phyloP scores from a whole-genome alignment of 129 eudicot genomes.

The sunflower (Helianthus annuus) region DNA sequence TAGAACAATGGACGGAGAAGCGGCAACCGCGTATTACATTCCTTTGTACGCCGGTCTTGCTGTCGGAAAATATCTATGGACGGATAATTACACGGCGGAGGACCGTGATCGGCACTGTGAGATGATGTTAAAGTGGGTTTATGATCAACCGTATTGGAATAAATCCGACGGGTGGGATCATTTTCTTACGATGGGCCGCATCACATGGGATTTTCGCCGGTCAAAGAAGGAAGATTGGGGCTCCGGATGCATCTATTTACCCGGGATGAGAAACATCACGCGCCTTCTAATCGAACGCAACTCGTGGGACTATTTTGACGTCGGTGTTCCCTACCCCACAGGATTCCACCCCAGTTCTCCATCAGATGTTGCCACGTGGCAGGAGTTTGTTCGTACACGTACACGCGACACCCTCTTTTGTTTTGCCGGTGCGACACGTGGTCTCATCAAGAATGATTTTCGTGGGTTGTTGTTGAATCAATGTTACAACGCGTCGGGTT shows the following conservation, averaged over 20 bases:
- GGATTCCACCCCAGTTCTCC: constrained; percentile 83
- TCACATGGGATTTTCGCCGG: constrained; percentile 95
- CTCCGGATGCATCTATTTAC: constrained; percentile 65
- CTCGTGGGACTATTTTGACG: constrained; percentile 94
- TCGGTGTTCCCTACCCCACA: constrained; percentile 96
- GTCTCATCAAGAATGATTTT: constrained; percentile 72
- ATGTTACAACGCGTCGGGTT: constrained; percentile 54
- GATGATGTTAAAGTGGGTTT: constrained; percentile 69
- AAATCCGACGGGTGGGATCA: constrained; percentile 85
- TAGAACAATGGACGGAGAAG: constrained; percentile 57
- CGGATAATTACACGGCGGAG: constrained; percentile 35
- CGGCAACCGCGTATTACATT: constrained; percentile 77
- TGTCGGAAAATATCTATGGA: constrained; percentile 68
- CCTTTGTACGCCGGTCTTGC: constrained; percentile 96
- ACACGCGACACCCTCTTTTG: constrained; percentile 52
- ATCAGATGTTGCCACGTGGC: constrained; percentile 65
- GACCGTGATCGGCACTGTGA: constrained; percentile 72
- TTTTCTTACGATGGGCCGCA: constrained; percentile 81
- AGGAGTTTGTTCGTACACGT: constrained; percentile 61
- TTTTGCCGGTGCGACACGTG: constrained; percentile 94
- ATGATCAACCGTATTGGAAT: constrained; percentile 49
- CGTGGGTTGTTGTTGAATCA: constrained; percentile 60
- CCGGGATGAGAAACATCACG: constrained; percentile 80
- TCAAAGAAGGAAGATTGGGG: constrained; percentile 74
- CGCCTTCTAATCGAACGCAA: constrained; percentile 75